Base-by-base conservation (phyloP, 2,329 filamentous ascomycete species). In the Exophiala calicioides region DNA sequence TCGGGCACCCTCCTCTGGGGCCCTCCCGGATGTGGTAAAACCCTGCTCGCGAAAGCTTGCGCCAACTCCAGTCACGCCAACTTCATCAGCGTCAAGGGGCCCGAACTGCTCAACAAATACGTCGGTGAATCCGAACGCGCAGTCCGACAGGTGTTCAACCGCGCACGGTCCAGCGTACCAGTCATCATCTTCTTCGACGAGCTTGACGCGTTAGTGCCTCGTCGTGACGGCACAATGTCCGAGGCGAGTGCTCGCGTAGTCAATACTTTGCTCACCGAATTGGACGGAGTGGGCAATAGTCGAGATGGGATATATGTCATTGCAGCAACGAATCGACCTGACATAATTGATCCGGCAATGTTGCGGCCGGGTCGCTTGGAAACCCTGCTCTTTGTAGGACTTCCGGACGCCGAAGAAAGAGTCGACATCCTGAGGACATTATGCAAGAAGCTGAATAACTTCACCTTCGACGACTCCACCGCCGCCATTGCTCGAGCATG, bases 181-280 rank as follows among this genome's bases (percentile, higher is more conserved):
- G 97, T 91, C 63, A 89, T 98, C 44, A 84, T 98, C 48, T 97
- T 98, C 78, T 97, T 98, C 64, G 93, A 98, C 65, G 93, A 98
- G 70, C 79, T 98, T 41, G 93, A 98, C 68, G 91, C 93, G 1
- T 75, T 98, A 2, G 90, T 93, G 0, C 90, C 91, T 0, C 84
- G 84, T 40, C 83, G 93, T 44, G 89, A 91, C 62, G 86, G 86
- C 44, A 77, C 78, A 1, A 79, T 88, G 2, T 88, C 85, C 2
- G 91, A 97, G 65, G 86, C 89, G 4, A 88, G 86, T 35, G 84
- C 88, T 1, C 82, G 93, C 24, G 88, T 98, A 2, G 93, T 98
- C 57, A 97, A 97, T 65, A 94, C 91, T 1, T 78, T 98, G 0
- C 83, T 98, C 23, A 94, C 93, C 0, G 93, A 98, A 65, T 80